phyloP scores from a whole-genome alignment of 805 yeast genomes.

The Millerago galiae region DNA sequence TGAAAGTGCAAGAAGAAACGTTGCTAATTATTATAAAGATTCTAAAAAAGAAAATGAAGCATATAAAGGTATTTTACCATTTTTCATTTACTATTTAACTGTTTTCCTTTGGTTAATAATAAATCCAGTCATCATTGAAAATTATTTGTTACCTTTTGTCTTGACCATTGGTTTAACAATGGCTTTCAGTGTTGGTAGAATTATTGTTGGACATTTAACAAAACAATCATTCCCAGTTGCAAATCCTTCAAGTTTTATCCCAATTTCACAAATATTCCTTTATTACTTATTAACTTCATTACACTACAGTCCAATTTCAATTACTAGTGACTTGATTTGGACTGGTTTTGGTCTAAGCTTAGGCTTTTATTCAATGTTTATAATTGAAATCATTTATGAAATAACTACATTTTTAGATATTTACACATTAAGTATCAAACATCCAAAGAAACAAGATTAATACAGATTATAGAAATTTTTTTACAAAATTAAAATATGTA shows the following conservation, averaged over 20 bases:
- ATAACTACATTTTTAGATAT: slow-evolving; percentile 80
- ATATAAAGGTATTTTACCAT: slow-evolving; percentile 60
- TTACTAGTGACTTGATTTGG: slow-evolving; percentile 52
- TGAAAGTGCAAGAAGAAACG: slow-evolving; percentile 60
- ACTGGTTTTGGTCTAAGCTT: slow-evolving; percentile 60
- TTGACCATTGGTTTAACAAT: slow-evolving; percentile 67
- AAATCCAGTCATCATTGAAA: slow-evolving; percentile 39
- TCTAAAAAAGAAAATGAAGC: slow-evolving; percentile 28
- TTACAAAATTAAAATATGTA: background rate
- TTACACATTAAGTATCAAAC: slow-evolving; percentile 78
- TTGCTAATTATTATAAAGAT: slow-evolving; percentile 37
- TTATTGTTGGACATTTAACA: slow-evolving; percentile 82
- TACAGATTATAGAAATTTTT: background rate
- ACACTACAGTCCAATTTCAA: slow-evolving; percentile 30
- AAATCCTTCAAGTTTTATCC: slow-evolving; percentile 65
- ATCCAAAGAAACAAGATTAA: slow-evolving; percentile 42
- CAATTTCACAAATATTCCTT: slow-evolving; percentile 41
- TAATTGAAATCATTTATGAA: slow-evolving; percentile 71
- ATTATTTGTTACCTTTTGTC: slow-evolving; percentile 47
- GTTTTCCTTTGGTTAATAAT: slow-evolving; percentile 35
- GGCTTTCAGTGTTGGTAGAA: slow-evolving; percentile 88
- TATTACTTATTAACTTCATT: slow-evolving; percentile 20
- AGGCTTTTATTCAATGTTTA: slow-evolving; percentile 64
- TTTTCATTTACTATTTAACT: slow-evolving; percentile 33
- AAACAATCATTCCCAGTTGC: slow-evolving; percentile 67